These are phyloP conservation scores for Fonsecaea monophora DNA, from an alignment of 2,329 filamentous ascomycete genomes.

Conservation along the genomic window DNA sequence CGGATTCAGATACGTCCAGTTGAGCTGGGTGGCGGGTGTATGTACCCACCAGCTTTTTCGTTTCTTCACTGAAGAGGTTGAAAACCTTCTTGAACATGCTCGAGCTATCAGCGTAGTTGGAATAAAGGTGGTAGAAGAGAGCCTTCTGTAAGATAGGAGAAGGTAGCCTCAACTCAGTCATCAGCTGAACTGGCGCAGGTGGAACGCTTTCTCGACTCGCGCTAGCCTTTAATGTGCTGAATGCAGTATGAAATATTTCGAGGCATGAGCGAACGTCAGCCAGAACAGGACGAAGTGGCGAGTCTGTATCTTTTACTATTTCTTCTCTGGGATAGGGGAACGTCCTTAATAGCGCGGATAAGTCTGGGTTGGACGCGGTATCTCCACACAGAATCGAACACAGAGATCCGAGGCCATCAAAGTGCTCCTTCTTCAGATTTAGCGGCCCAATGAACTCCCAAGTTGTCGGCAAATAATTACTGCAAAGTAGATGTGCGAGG, in stretches of 20 bases:
- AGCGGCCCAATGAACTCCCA: constrained; percentile 7
- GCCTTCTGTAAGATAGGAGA: constrained; percentile 26
- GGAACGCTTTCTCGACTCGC: constrained; percentile 5
- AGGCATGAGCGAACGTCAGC: constrained; percentile 16
- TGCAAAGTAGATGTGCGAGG: constrained; percentile 42
- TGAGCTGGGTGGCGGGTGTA: no score
- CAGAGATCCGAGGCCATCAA: constrained; percentile 15
- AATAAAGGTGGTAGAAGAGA: constrained; percentile 17
- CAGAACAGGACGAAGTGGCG: no score
- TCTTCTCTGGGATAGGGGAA: no score
- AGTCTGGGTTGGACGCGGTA: no score
- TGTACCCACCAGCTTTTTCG: not conserved
- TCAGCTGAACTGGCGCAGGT: constrained; percentile 23
- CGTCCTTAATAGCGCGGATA: no score
- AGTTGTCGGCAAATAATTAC: not conserved
- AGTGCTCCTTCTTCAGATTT: not conserved
- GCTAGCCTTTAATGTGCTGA: not conserved
- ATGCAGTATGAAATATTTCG: constrained; percentile 1
- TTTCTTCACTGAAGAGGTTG: constrained; percentile 14
- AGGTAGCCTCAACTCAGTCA: constrained; percentile 13
- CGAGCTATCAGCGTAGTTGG: not conserved
- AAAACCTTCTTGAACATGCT: not conserved
- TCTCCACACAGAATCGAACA: no score
- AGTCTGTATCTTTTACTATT: no score
- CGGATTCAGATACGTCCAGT: no score